phyloP scores from a whole-genome alignment of 2,329 filamentous ascomycete species.

The Teratosphaeria viscida region DNA sequence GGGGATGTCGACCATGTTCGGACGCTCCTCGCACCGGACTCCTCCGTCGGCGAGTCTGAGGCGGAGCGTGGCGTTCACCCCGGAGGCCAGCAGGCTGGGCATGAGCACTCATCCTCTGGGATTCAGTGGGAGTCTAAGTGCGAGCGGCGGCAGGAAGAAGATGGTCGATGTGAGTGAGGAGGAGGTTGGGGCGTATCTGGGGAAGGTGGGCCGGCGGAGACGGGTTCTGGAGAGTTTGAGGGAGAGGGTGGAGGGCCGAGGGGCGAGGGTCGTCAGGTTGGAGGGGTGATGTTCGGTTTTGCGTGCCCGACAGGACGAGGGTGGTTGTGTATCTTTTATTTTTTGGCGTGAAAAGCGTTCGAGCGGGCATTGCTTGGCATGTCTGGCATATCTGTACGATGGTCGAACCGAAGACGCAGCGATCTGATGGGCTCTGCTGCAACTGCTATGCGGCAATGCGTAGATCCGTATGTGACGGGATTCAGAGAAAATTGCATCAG shows the following conservation, averaged over 20 bases:
- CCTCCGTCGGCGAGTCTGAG: constrained; percentile 22
- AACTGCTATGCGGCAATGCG: neutral
- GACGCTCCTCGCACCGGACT: constrained; percentile 15
- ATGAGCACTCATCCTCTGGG: constrained; percentile 9
- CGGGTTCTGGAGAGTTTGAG: constrained; percentile 30
- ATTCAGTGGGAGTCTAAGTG: constrained; percentile 12
- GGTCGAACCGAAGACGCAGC: neutral
- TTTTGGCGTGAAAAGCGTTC: constrained; percentile 1
- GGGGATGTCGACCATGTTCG: constrained; percentile 26
- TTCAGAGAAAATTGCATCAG: neutral
- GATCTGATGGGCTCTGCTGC: neutral
- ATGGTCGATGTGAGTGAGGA: constrained; percentile 32
- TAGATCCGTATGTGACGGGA: too few relatives aligned
- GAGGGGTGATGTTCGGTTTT: neutral
- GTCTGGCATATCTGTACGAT: neutral
- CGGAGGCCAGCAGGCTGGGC: constrained; percentile 14
- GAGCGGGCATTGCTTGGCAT: neutral
- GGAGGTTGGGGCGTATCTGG: constrained; percentile 29
- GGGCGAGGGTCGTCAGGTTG: constrained; percentile 9
- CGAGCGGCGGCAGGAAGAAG: constrained; percentile 24
- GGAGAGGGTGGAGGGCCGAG: constrained; percentile 23
- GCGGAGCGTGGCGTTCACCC: constrained; percentile 17
- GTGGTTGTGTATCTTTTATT: neutral
- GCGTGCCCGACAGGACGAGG: neutral
- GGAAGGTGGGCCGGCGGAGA: constrained; percentile 25